A percentile compares a stretch with the other conserved stretches of the same genome.
phyloP scores from a whole-genome alignment of 2,329 filamentous ascomycete species.

The Stemphylium vesicarium region DNA sequence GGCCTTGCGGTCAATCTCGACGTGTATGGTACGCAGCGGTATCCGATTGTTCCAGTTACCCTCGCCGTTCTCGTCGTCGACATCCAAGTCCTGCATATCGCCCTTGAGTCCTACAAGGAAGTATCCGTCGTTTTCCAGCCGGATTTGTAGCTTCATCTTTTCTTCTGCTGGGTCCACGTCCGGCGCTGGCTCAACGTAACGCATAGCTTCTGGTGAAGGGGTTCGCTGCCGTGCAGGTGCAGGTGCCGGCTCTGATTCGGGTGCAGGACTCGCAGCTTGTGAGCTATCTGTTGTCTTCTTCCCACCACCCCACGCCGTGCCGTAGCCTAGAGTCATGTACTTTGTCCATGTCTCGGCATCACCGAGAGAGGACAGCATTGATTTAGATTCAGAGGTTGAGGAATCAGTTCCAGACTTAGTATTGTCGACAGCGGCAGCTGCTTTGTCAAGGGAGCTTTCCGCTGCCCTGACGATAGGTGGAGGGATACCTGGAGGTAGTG shows the following conservation, averaged over 20 bases:
- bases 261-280: neutral
- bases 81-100: constrained; percentile 62
- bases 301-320: constrained; percentile 46
- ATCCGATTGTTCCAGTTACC: constrained; percentile 57
- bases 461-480: constrained; percentile 55
- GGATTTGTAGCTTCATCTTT: constrained; percentile 63
- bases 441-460: constrained; percentile 53
- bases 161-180: constrained; percentile 60
- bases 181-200: constrained; percentile 45
- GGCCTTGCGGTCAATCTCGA: constrained; percentile 63
- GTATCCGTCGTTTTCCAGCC: constrained; percentile 56
- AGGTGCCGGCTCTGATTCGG: neutral
- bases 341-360: constrained; percentile 59
- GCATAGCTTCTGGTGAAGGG: constrained; percentile 39
- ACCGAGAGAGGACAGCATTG: constrained; percentile 47
- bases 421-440: constrained; percentile 47
- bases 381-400: constrained; percentile 24
- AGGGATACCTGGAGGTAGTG: constrained; percentile 50
- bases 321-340: constrained; percentile 58
- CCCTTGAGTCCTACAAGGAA: constrained; percentile 75
- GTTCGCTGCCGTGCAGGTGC: constrained; percentile 10
- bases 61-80: constrained; percentile 51
- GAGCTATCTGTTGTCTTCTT: constrained; percentile 21
- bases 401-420: constrained; percentile 18
- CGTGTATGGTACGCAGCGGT: constrained; percentile 68